Base-by-base conservation (phyloP, 2,329 filamentous ascomycete genomes). In the Cordyceps militaris region DNA sequence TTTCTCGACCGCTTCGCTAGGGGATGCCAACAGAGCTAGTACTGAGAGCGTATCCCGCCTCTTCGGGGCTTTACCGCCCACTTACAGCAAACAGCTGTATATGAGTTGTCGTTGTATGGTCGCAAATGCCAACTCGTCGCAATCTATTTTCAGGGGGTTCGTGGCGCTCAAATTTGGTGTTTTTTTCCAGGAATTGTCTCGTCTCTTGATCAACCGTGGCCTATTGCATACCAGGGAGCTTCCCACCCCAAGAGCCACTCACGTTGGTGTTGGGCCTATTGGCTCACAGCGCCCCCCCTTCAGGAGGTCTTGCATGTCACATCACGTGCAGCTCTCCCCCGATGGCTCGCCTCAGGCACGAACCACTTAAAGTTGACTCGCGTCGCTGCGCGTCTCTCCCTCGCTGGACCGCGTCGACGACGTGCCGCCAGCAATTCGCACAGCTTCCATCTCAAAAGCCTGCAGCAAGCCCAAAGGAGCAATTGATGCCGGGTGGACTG, bases 301-400 rank as follows among this genome's bases (percentile, higher is more conserved):
- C 65, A 67, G 65, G 66, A 65, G 63, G 57, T 58, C 59, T 38
- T 62, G 63, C 61, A 60, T 62, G 62, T 58, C 56, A 24, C 24
- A 34, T 72, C 70, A 72, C 70, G 70, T 72, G 70, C 40, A 47
- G 43, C 50, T 38, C 53, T 51, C 47, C 34, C 38, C 47, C 11
- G 19, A 36, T 8, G 55, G 54, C 46, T 21, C 64, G 63, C 70
- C 71, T 72, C 61, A 71, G 70, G 70, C 70, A 72, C 38, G 59
- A 60, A 64, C 61, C 61, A 61, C 63, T 68, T 73, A 68, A 72
- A 71, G 67, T 43, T 72, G 67, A 62, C 68, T 67, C 70, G 70
- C 71, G 71, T 72, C 59, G 53, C 59, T 62, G 65, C 71, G 71
- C 71, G 71, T 73, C 69, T 71, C 64, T 63, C 65, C 64, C 40